These are phyloP conservation scores for Trametes hirsuta DNA, from an alignment of 1,284 basidiomycete genomes.

Conservation along the genomic window DNA sequence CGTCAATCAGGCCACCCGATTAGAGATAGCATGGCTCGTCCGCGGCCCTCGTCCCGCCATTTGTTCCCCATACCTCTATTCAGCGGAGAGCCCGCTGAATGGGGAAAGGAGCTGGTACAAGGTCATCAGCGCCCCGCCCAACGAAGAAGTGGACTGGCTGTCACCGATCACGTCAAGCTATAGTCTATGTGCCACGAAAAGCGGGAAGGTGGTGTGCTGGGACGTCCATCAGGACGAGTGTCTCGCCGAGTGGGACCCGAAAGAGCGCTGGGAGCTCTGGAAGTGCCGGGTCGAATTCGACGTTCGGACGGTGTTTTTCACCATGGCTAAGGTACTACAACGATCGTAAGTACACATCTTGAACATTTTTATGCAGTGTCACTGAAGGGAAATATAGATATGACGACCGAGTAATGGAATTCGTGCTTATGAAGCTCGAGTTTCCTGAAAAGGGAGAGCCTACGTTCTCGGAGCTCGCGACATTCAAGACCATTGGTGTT, in stretches of 20 bases:
- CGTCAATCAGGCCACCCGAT: conserved; percentile 60
- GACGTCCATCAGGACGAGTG: conserved; percentile 61
- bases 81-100: conserved; percentile 1
- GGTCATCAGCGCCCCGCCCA: conserved; percentile 61
- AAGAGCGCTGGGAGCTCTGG: conserved; percentile 71
- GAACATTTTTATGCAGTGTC: neutral
- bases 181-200: conserved; percentile 72
- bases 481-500: conserved; percentile 64
- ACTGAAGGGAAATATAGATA: conserved; percentile 21
- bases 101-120: conserved; percentile 53
- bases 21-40: conserved; percentile 64
- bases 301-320: conserved; percentile 69
- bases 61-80: conserved; percentile 24
- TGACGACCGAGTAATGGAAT: conserved; percentile 39
- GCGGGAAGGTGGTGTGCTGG: conserved; percentile 77
- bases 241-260: conserved; percentile 69
- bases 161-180: conserved; percentile 76
- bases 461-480: conserved; percentile 56
- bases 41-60: conserved; percentile 55
- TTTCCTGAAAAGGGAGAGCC: conserved; percentile 34
- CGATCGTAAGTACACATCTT: conserved; percentile 47
- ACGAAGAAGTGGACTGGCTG: conserved; percentile 73
- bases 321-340: conserved; percentile 66
- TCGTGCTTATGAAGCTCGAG: conserved; percentile 39
- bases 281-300: conserved; percentile 78